phyloP scores from a whole-genome alignment of 140 eudicot species.

The Cichorium intybus region DNA sequence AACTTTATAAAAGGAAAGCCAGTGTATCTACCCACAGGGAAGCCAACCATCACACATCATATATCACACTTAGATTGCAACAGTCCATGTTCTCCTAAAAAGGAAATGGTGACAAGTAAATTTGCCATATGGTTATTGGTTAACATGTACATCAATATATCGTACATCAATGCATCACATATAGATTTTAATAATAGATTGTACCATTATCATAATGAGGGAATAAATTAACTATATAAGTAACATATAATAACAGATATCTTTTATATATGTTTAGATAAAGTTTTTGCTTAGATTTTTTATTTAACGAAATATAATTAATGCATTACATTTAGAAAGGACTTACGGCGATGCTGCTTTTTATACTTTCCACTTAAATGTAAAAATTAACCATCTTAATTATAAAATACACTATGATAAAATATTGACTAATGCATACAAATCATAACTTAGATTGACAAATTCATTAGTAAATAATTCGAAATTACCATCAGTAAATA shows the following conservation, averaged over 20 bases:
- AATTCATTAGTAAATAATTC: no score
- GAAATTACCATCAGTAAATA: no score
- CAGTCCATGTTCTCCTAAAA: background rate
- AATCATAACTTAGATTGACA: no score
- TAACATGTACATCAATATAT: background rate
- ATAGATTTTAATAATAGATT: background rate
- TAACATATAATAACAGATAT: background rate
- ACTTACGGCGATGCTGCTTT: no score
- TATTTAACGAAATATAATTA: no score
- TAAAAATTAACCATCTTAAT: no score
- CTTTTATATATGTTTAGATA: background rate
- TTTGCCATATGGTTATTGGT: background rate
- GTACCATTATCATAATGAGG: background rate
- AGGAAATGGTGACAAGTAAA: background rate
- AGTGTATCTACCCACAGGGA: background rate
- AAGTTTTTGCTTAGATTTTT: no score
- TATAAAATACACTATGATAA: no score
- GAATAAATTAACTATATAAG: background rate
- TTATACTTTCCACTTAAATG: no score
- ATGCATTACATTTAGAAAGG: no score
- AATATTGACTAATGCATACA: no score
- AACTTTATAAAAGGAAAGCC: background rate
- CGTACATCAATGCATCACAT: background rate
- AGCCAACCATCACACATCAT: constrained; percentile 6
- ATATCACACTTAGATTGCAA: background rate